Percentiles rank a stretch among this genome's conserved stretches.
phyloP scores from a whole-genome alignment of 495 filamentous ascomycete genomes.

The Penicillium salamii region DNA sequence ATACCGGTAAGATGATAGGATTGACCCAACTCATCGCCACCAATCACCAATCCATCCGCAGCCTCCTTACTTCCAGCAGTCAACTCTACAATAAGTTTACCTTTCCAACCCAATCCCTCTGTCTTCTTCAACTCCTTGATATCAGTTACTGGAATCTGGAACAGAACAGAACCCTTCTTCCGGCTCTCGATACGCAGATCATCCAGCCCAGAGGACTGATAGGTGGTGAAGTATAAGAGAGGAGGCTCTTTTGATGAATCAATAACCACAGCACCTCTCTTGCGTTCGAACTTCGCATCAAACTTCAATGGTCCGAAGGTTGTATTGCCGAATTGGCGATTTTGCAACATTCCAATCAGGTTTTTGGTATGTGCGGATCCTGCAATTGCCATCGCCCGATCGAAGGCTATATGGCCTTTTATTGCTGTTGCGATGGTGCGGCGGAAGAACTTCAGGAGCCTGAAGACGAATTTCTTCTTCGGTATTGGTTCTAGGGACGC shows the following conservation, averaged over 20 bases:
- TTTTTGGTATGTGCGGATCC: slow-evolving; percentile 68
- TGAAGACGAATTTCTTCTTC: slow-evolving; percentile 48
- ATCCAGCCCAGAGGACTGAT: slow-evolving; percentile 31
- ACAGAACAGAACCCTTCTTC: slow-evolving; percentile 36
- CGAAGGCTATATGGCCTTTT: slow-evolving; percentile 65
- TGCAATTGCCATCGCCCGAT: slow-evolving; percentile 62
- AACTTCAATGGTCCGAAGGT: slow-evolving; percentile 71
- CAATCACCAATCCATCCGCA: slow-evolving; percentile 72
- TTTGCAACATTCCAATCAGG: slow-evolving; percentile 65
- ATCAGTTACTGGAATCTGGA: slow-evolving; percentile 54
- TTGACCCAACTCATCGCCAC: slow-evolving; percentile 48
- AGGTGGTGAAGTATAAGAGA: slow-evolving; percentile 47
- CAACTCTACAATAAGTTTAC: slow-evolving; percentile 82
- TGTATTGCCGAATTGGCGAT: slow-evolving; percentile 32
- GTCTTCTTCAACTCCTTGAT: slow-evolving; percentile 74
- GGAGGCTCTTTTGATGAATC: slow-evolving; percentile 51
- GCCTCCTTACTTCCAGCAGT: slow-evolving; percentile 67
- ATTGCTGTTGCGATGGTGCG: slow-evolving; percentile 65
- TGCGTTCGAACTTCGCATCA: slow-evolving; percentile 65
- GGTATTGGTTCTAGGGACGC: slow-evolving; percentile 19
- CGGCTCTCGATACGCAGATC: slow-evolving; percentile 41
- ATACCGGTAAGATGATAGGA: slow-evolving; percentile 67
- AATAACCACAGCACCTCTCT: slow-evolving; percentile 70
- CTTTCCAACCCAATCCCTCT: slow-evolving; percentile 86
- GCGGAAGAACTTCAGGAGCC: slow-evolving; percentile 65